A percentile compares a stretch with the other conserved stretches of the same genome.
Evolutionary conservation across 768 basidiomycete species (phyloP).

Genomic region (Strobilomyces dryophilus): DNA sequence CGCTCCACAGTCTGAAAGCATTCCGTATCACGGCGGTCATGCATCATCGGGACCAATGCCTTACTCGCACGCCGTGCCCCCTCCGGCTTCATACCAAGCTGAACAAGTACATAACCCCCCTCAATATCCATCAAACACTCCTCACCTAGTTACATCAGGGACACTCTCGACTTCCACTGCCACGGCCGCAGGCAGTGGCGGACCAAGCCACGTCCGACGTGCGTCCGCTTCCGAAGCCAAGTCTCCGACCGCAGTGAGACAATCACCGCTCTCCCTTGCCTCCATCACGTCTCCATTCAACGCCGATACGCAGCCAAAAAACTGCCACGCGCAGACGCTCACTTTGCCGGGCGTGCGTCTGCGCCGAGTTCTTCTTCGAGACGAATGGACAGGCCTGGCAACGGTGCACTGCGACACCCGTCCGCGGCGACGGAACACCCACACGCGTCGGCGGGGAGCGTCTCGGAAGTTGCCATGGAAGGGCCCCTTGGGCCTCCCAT

Average conservation of each 20-base stretch:
- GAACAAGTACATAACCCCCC: conserved; percentile 23
- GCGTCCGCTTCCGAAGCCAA: conserved; percentile 29
- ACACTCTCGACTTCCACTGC: conserved; percentile 18
- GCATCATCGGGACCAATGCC: conserved; percentile 23
- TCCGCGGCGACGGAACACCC: conserved; percentile 26
- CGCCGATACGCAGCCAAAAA: conserved; percentile 55
- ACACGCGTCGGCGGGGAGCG: conserved; percentile 18
- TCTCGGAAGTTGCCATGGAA: conserved; percentile 30
- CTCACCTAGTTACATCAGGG: conserved; percentile 24
- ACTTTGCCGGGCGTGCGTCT: conserved; percentile 70
- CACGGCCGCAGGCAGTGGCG: conserved; percentile 10
- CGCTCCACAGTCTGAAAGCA: conserved; percentile 20
- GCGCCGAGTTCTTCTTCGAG: conserved; percentile 45
- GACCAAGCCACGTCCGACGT: conserved; percentile 25
- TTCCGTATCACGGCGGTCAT: conserved; percentile 29
- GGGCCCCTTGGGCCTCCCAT: conserved; percentile 26
- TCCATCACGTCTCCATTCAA: conserved; percentile 41
- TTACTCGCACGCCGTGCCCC: conserved; percentile 19
- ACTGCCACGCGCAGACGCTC: conserved; percentile 76
- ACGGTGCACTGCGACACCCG: conserved; percentile 37
- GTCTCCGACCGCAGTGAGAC: conserved; percentile 31
- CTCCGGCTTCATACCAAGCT: conserved; percentile 23
- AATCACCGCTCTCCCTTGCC: conserved; percentile 38
- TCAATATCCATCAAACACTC: conserved; percentile 27
- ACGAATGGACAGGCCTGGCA: conserved; percentile 33